Evolutionary conservation across 2,329 filamentous ascomycete species (phyloP).

Genomic region (Sclerotinia trifoliorum): DNA sequence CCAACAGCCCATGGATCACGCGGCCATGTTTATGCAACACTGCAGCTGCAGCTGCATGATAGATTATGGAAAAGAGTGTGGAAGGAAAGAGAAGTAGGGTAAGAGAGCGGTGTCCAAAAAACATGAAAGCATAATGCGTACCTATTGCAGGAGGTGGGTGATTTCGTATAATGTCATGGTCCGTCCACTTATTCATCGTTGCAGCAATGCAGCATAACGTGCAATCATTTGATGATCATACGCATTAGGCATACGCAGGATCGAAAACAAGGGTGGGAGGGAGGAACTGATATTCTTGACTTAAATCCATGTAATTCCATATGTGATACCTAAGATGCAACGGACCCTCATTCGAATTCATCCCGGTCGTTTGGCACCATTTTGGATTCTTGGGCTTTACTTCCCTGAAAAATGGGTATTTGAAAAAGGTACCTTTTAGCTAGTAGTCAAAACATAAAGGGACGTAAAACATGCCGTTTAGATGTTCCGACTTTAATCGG

Average conservation of each 20-base stretch:
- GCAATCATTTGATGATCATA: constrained; percentile 15
- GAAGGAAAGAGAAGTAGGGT: constrained; percentile 15
- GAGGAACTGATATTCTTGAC: constrained; percentile 16
- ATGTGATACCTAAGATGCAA: constrained; percentile 11
- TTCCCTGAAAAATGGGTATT: background rate
- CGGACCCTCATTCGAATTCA: constrained; percentile 7
- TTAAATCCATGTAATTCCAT: constrained; percentile 7
- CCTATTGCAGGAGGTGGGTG: constrained; percentile 14
- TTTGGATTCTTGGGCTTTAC: constrained; percentile 2
- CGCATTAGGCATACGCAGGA: constrained; percentile 13
- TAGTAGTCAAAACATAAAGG: constrained; percentile 4
- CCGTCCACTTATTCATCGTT: constrained; percentile 5
- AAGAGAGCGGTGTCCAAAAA: constrained; percentile 13
- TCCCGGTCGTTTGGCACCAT: constrained; percentile 6
- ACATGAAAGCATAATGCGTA: constrained; percentile 13
- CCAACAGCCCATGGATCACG: constrained; percentile 23
- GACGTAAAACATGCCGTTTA: constrained; percentile 7
- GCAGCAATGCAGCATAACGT: constrained; percentile 14
- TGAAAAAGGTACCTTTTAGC: background rate
- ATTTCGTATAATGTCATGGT: constrained; percentile 11
- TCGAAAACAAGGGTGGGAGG: constrained; percentile 15
- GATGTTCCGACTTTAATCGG: constrained; percentile 4
- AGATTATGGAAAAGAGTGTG: constrained; percentile 14
- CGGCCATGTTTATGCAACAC: constrained; percentile 20
- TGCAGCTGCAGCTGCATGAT: constrained; percentile 24